Conservation (phyloP, 2,329 filamentous ascomycete genomes). For the Tolypocladium ophioglossoides region DNA sequence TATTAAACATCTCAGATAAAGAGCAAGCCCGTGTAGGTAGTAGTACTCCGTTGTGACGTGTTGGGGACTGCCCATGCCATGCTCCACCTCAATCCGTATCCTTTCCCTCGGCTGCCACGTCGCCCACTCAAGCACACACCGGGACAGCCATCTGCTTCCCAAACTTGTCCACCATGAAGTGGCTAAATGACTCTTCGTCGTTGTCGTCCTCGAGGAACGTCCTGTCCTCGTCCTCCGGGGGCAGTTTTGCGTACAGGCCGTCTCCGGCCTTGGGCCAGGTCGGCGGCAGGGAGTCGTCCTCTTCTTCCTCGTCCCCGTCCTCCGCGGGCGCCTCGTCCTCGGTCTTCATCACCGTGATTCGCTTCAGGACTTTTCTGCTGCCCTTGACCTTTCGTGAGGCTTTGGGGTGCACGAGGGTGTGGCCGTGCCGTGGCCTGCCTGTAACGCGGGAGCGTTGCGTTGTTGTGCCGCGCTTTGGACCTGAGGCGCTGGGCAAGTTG, state of each 20-base stretch:
- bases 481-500: slow-evolving; percentile 1
- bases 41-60: no score
- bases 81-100: neutral
- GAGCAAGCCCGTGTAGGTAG: neutral
- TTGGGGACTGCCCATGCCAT: neutral
- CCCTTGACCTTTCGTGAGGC: slow-evolving; percentile 19
- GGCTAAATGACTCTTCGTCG: slow-evolving; percentile 32
- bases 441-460: slow-evolving; percentile 6
- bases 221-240: slow-evolving; percentile 26
- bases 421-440: slow-evolving; percentile 19
- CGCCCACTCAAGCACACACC: slow-evolving; percentile 12
- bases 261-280: slow-evolving; percentile 29
- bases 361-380: slow-evolving; percentile 22
- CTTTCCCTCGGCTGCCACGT: neutral
- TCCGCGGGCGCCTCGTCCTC: slow-evolving; percentile 16
- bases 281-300: slow-evolving; percentile 20
- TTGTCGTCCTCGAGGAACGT: slow-evolving; percentile 25
- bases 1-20: neutral
- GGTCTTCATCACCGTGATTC: slow-evolving; percentile 13
- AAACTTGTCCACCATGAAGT: slow-evolving; percentile 27
- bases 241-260: slow-evolving; percentile 28
- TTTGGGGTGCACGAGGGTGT: slow-evolving; percentile 15
- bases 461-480: neutral
- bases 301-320: slow-evolving; percentile 12
- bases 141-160: slow-evolving; percentile 25